Base-by-base conservation (phyloP, 179 eudicot genomes). In the Beta corolliflora region DNA sequence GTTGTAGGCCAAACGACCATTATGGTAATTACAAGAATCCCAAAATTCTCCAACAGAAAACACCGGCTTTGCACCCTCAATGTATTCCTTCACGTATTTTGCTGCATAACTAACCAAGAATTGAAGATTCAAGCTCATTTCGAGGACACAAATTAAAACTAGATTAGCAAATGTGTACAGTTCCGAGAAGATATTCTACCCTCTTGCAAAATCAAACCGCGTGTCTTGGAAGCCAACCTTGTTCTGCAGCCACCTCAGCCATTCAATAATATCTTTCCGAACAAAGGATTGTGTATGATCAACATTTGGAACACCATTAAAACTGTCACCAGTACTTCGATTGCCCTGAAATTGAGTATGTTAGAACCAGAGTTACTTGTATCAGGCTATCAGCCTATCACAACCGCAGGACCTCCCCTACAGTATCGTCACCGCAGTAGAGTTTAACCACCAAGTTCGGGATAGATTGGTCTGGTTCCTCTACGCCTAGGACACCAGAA, bases 21-120 rank as follows among this genome's bases (percentile, higher is more conserved):
- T 90, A 55, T 83, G 88, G 86, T 95, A 95, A 79, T 83, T 91
- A 90, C 98, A 95, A 72, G 97, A 87, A 88, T 95, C 98, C 98
- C 98, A 95, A 76, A 85, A 92, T 82, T 95, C 99, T n/a, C 99
- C 99, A 79, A 95, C 93, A 84, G 89, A 88, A 85, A 95, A 91
- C 75, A 91, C 73, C 67, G 98, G 98, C 78, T 86, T 92, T 59
- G 92, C 91, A 73, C 88, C 85, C 76, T 91, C 98, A 80, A 94
- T 90, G 76, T 94, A 94, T 77, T 95, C 95, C 86, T 89, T 89
- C 79, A 89, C 91, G 82, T 87, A 94, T 81, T 89, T 86, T 85
- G 95, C 85, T 54, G 98, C 87, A 87, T 91, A 95, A 61, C 99
- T 94, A 78, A 64, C 81, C 36, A 73, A 77, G 52, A 80, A 87